phyloP scores from a whole-genome alignment of 2,329 filamentous ascomycete species.

The Falciphora oryzae region DNA sequence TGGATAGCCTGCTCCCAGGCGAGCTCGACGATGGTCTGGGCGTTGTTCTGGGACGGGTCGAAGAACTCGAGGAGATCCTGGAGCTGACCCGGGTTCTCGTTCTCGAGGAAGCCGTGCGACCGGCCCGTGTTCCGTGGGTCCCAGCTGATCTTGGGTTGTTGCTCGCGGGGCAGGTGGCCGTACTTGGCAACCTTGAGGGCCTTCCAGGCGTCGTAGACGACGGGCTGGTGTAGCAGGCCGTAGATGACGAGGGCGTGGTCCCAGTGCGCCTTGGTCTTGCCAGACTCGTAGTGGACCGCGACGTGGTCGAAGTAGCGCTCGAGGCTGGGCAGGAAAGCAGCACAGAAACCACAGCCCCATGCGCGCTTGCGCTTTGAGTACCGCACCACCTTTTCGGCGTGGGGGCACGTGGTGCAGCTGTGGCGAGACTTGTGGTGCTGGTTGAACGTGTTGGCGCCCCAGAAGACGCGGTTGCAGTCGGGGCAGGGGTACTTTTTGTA shows the following conservation, averaged over 20 bases:
- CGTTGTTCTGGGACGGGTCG: slow-evolving; percentile 50
- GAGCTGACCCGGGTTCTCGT: slow-evolving; percentile 56
- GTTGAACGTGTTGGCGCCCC: slow-evolving; percentile 62
- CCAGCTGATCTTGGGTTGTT: slow-evolving; percentile 57
- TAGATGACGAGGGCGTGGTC: slow-evolving; percentile 64
- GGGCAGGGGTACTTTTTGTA: slow-evolving; percentile 63
- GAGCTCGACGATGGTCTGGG: slow-evolving; percentile 49
- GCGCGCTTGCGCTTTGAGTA: slow-evolving; percentile 53
- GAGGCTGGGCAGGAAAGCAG: slow-evolving; percentile 54
- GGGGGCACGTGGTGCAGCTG: slow-evolving; percentile 51
- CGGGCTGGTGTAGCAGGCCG: slow-evolving; percentile 59
- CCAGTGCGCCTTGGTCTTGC: slow-evolving; percentile 60
- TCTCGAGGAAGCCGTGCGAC: slow-evolving; percentile 53
- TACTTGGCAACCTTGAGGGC: slow-evolving; percentile 41
- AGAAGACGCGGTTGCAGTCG: slow-evolving; percentile 63
- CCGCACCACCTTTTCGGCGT: slow-evolving; percentile 58
- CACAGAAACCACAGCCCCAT: slow-evolving; percentile 66
- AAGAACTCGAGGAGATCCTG: slow-evolving; percentile 63
- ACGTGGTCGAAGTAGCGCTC: slow-evolving; percentile 65
- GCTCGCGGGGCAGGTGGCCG: slow-evolving; percentile 36
- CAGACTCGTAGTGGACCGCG: slow-evolving; percentile 59
- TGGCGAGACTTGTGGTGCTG: slow-evolving; percentile 63
- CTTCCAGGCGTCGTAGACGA: slow-evolving; percentile 57
- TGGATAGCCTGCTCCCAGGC: slow-evolving; percentile 48
- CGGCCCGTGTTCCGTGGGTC: slow-evolving; percentile 49